Percentiles rank a stretch among this genome's conserved stretches.
Evolutionary conservation across 2,329 filamentous ascomycete genomes (phyloP).

Genomic region (Mycosphaerelloides madeirae): DNA sequence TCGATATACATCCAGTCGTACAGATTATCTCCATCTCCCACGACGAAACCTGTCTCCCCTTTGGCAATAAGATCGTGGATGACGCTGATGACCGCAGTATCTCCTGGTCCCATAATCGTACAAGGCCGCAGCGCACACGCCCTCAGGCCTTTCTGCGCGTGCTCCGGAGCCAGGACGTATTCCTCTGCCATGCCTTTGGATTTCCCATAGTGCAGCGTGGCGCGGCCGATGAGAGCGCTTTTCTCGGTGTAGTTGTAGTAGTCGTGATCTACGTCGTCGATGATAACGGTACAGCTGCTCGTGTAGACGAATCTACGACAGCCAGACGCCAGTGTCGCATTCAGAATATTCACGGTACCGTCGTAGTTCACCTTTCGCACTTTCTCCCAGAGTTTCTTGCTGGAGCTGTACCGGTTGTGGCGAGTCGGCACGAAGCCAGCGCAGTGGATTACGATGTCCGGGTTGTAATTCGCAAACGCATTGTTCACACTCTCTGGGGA

Average conservation of each 20-base stretch:
- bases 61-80: constrained; percentile 67
- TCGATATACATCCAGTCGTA: constrained; percentile 67
- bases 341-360: constrained; percentile 73
- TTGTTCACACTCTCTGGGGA: constrained; percentile 30
- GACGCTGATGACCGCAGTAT: constrained; percentile 68
- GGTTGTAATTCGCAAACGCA: constrained; percentile 57
- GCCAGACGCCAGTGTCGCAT: constrained; percentile 62
- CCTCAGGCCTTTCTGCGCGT: constrained; percentile 26
- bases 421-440: constrained; percentile 52
- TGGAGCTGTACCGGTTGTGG: constrained; percentile 36
- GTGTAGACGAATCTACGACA: constrained; percentile 87
- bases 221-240: constrained; percentile 68
- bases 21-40: constrained; percentile 68
- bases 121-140: constrained; percentile 71
- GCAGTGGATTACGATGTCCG: constrained; percentile 86
- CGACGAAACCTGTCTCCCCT: constrained; percentile 68
- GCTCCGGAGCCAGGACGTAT: constrained; percentile 69
- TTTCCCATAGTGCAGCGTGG: constrained; percentile 75
- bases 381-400: constrained; percentile 45
- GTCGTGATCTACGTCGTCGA: constrained; percentile 69
- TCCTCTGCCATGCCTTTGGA: constrained; percentile 85
- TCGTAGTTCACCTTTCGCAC: constrained; percentile 83
- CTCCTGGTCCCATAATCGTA: constrained; percentile 86
- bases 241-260: constrained; percentile 77
- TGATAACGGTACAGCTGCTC: constrained; percentile 79